Evolutionary conservation across 2,329 filamentous ascomycete genomes (phyloP).

Genomic region (Arthroderma uncinatum): DNA sequence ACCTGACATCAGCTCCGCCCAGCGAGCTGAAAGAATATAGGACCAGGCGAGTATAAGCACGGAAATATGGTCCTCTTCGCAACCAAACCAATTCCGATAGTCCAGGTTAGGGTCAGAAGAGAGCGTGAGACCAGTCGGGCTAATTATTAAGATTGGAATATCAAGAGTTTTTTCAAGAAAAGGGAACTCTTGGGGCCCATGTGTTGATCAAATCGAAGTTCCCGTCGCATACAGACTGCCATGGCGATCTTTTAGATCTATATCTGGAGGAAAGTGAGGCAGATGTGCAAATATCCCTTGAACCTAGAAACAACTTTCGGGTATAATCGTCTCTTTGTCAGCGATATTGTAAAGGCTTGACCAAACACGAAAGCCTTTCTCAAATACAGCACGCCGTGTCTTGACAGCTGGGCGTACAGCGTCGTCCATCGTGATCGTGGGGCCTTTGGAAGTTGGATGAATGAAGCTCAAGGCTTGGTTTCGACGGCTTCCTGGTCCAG

Average conservation of each 20-base stretch:
- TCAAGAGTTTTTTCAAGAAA: slow-evolving; percentile 6
- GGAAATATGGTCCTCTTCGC: slow-evolving; percentile 10
- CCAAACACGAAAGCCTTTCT: neutral
- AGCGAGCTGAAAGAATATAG: slow-evolving; percentile 13
- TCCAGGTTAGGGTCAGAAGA: neutral
- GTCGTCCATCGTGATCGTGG: slow-evolving; percentile 8
- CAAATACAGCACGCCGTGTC: neutral
- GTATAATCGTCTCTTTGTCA: neutral
- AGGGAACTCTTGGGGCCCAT: neutral
- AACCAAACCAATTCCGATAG: slow-evolving; percentile 11
- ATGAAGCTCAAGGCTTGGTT: neutral
- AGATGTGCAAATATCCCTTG: neutral
- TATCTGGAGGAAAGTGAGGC: neutral
- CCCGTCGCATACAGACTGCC: slow-evolving; percentile 4
- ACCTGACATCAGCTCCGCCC: slow-evolving; percentile 10
- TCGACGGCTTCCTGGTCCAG: too few species aligned
- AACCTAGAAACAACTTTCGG: slow-evolving; percentile 8
- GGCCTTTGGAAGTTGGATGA: neutral
- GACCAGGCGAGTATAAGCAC: slow-evolving; percentile 13
- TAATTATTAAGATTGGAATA: slow-evolving; percentile 5
- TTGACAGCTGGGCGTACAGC: neutral
- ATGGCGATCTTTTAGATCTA: neutral
- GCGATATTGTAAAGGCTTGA: neutral
- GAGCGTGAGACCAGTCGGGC: neutral
- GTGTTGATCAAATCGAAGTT: slow-evolving; percentile 5